These are phyloP conservation scores for Stenogyne calaminthoides DNA, from an alignment of 305 asterid species.

Conservation along the genomic window DNA sequence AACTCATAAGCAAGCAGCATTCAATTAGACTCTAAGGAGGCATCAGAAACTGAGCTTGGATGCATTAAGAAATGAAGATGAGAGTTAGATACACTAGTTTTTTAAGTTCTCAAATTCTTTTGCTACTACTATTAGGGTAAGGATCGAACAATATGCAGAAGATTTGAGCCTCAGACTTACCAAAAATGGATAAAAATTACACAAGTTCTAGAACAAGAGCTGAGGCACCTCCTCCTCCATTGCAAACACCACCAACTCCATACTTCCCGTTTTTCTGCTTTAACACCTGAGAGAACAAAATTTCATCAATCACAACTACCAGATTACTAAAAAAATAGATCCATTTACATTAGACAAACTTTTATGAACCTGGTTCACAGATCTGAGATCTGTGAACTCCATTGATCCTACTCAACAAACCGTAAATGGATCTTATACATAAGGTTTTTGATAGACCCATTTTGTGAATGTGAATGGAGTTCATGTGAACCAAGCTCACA, in stretches of 20 bases:
- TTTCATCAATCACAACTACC: constrained; percentile 8
- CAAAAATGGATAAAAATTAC: constrained; percentile 38
- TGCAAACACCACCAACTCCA: constrained; percentile 93
- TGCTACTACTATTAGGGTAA: not conserved
- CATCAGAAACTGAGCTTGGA: not conserved
- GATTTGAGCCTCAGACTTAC: constrained; percentile 26
- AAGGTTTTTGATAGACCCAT: too few species aligned
- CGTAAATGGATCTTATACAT: too few species aligned
- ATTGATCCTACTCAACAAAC: too few species aligned
- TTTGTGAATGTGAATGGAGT: too few species aligned
- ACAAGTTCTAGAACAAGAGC: constrained; percentile 84
- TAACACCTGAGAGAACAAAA: constrained; percentile 58
- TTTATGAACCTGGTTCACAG: too few species aligned
- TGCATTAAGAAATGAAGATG: not conserved
- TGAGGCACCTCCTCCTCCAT: constrained; percentile 99
- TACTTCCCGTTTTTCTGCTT: constrained; percentile 75
- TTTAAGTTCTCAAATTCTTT: not conserved
- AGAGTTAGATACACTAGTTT: not conserved
- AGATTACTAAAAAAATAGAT: not conserved
- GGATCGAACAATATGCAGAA: not conserved
- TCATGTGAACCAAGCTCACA: too few species aligned
- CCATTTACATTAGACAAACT: not conserved
- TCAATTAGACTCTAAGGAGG: not conserved
- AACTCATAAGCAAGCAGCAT: too few species aligned
- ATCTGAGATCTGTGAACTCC: too few species aligned